Base-by-base conservation (phyloP, 2,329 filamentous ascomycete genomes). In the Xylaria sp. region DNA sequence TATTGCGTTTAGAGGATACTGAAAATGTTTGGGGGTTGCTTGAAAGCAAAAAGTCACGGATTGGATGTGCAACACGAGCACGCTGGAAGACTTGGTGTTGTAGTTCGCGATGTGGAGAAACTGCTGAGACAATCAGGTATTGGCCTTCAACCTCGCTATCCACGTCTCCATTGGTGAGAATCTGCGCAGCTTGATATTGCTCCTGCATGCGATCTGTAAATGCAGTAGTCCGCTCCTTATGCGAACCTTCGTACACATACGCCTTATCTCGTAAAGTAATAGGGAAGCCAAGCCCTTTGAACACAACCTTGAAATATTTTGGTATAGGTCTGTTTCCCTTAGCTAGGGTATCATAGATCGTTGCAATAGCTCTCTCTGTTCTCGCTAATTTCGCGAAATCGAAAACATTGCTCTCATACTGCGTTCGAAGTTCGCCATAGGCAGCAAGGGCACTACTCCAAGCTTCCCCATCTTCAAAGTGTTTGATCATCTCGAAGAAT, bases 121-220 rank as follows among this genome's bases (percentile, higher is more conserved):
- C 87, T 7, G 92, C 85, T 42, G 89, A 95, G 63, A 98, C 89
- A 61, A 96, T 89, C 60, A 98, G 77, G 79, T 92, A 97, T 74
- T 98, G 95, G 13, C 95, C 95, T 79, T 98, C 95, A 1, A 95
- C 87, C 73, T 96, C 92, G 66, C 94, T 91, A 11, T 90, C 85
- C 58, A 89, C 84, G 31, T 89, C 89, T 6, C 88, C 87, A 33
- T 86, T 85, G 3, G 89, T 89, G 47, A 96, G 83, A 66, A 97
- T 90, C 74, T 96, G 92, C 2, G 95, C 94, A 1, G 91, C 84
- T 3, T 94, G 95, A 75, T 97, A 93, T 74, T 96, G 90, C 77
- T 94, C 91, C 76, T 96, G 94, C 87, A 98, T 93, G 56, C 93
- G 91, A 77, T 97, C 94, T 1, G 92, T 93, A 73, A 98, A 98